Evolutionary conservation across 2,329 filamentous ascomycete genomes (phyloP).

Genomic region (Colletotrichum tropicale): DNA sequence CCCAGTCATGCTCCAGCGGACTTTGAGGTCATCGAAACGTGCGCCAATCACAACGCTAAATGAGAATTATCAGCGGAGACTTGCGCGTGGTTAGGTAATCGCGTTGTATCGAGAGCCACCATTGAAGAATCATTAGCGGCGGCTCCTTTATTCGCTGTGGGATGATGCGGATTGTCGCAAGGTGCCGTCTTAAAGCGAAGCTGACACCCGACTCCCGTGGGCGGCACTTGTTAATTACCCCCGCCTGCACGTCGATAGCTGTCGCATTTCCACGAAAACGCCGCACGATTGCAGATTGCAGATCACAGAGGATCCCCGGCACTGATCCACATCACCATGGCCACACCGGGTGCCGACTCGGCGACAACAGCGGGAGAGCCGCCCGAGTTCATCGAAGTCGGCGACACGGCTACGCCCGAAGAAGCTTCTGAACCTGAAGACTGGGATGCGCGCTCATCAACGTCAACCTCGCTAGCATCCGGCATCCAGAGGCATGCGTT

Average conservation of each 20-base stretch:
- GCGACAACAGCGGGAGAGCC: not conserved
- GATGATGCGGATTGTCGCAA: not conserved
- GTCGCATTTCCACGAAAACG: not conserved
- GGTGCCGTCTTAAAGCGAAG: not conserved
- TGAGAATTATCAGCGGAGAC: not conserved
- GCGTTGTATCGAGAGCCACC: not conserved
- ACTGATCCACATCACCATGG: not conserved
- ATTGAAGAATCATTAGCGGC: not conserved
- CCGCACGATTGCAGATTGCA: not conserved
- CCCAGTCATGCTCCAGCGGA: not conserved
- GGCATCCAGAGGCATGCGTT: slow-evolving; percentile 35
- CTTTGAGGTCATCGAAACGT: not conserved
- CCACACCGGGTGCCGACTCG: not conserved
- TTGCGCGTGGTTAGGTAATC: not conserved
- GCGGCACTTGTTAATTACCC: not conserved
- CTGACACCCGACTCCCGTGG: not conserved
- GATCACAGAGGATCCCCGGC: not conserved
- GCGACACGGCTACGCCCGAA: not conserved
- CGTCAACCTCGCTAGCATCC: slow-evolving; percentile 30
- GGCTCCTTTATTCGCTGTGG: not conserved
- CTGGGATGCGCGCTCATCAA: slow-evolving; percentile 20
- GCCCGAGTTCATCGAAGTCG: not conserved
- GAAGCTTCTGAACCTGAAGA: slow-evolving; percentile 1
- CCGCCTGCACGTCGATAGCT: not conserved
- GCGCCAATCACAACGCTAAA: not conserved